Evolutionary conservation across 2,329 filamentous ascomycete genomes (phyloP), one percentile per base, ranked within the genome.

Genomic region (Chrysoporthe austroafricana): DNA sequence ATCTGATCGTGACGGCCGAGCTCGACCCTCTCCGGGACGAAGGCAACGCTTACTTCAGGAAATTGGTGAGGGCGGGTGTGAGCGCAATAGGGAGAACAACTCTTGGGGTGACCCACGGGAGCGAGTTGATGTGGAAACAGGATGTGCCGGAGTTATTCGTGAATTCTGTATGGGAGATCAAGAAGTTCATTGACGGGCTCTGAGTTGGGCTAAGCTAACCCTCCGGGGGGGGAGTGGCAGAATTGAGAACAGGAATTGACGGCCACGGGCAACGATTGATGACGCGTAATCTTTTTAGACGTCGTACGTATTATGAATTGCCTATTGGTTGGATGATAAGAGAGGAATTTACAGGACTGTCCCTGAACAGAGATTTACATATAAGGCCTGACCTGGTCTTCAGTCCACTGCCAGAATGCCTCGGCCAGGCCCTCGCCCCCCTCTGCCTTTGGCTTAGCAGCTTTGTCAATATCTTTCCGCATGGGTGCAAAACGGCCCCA

Each of bases 131-230:
- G 61, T 46, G 81, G 58, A 82, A 80, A 69, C 73, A 75, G 1
- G 80, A 79, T 2, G 61, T 82, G 43, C 77, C 77, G 4, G 80
- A 83, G 68, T 77, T 73, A 0, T 81, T 79, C 58, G 78, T 79
- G 61, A 64, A 60, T 8, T 63, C 64, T 39, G 34, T 57, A 34
- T 57, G 54, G 54, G 54, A 57, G 34, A 57, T 57, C 16, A 57
- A 57, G 54, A 57, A 57, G 4, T 57, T 57, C 8, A 57, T 57
- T 39, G 54, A 57, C 18, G 18, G 54, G 16, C 54, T 57, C 7
- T 57, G 52, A 56, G 32, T 34, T 46, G 44, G 44, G 1, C 36
- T 5, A 9, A 39, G 36, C 9, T 9, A 9, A 39, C 5, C 36
- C 9, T 5, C 6, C 9, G 9, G 36, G 36, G 36, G 36, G 36